These are phyloP conservation scores for Podospora pseudoanserina DNA, from an alignment of 495 filamentous ascomycete genomes.

Conservation along the genomic window DNA sequence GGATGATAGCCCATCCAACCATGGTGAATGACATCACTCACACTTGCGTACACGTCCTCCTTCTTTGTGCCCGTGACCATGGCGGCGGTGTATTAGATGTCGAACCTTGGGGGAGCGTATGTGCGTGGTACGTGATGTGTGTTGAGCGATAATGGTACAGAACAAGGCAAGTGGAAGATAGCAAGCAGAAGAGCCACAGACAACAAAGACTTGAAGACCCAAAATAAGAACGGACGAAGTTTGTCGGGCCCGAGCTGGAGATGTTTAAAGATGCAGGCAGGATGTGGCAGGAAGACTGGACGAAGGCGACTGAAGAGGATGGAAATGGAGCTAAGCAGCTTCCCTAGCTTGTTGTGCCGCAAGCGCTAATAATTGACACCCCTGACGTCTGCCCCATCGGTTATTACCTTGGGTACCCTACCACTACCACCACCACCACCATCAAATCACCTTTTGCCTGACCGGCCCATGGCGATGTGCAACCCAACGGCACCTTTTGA, in stretches of 20 bases:
- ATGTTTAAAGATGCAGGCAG: not conserved
- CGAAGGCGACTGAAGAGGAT: not conserved
- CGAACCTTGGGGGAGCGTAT: not conserved
- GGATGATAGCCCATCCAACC: not conserved
- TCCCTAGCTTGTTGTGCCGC: not conserved
- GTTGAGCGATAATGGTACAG: not conserved
- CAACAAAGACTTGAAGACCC: not conserved
- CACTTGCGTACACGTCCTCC: constrained; percentile 57
- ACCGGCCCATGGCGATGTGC: not conserved
- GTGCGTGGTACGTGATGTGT: not conserved
- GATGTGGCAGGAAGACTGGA: not conserved
- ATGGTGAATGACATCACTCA: constrained; percentile 29
- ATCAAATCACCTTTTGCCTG: not conserved
- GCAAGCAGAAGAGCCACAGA: not conserved
- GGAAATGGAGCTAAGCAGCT: not conserved
- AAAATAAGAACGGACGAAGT: not conserved
- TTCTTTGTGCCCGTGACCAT: constrained; percentile 30
- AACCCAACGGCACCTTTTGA: not conserved
- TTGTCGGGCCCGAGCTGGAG: not conserved
- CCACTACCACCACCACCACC: not conserved
- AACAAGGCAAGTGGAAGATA: not conserved
- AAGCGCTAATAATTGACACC: not conserved
- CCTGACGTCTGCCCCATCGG: not conserved
- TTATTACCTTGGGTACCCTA: not conserved
- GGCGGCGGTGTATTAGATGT: constrained; percentile 2